Conservation (phyloP, 371 early-diverging fungal species). For the Nematocida ironsii region DNA sequence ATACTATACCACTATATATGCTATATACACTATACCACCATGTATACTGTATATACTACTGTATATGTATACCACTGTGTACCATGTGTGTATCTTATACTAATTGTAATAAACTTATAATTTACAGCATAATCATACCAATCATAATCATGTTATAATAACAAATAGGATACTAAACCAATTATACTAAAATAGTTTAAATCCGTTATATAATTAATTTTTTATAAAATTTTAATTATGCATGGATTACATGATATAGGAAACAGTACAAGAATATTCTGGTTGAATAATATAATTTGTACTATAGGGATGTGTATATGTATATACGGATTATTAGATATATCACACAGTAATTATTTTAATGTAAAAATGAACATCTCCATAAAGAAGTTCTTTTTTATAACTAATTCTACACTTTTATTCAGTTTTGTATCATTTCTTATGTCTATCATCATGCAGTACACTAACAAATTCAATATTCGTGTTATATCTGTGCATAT, state of each 20-base stretch:
- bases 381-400: constrained; percentile 14
- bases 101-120: too few relatives aligned
- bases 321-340: constrained; percentile 10
- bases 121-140: too few relatives aligned
- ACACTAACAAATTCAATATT: too few relatives aligned
- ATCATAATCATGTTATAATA: too few relatives aligned
- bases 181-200: too few relatives aligned
- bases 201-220: constrained; percentile 1
- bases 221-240: neutral
- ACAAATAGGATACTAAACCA: too few relatives aligned
- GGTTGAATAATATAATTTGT: neutral
- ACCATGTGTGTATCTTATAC: too few relatives aligned
- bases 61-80: too few relatives aligned
- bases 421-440: neutral
- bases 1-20: too few relatives aligned
- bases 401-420: constrained; percentile 1
- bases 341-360: neutral
- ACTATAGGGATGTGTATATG: neutral
- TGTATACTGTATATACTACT: too few relatives aligned
- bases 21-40: too few relatives aligned
- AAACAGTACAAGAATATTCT: neutral
- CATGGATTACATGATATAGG: neutral
- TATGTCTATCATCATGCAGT: neutral
- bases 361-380: neutral
- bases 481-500: neutral